A percentile compares a stretch with the other conserved stretches of the same genome.
Evolutionary conservation across 805 yeast species (phyloP).

Genomic region (Candida yuanshanica): DNA sequence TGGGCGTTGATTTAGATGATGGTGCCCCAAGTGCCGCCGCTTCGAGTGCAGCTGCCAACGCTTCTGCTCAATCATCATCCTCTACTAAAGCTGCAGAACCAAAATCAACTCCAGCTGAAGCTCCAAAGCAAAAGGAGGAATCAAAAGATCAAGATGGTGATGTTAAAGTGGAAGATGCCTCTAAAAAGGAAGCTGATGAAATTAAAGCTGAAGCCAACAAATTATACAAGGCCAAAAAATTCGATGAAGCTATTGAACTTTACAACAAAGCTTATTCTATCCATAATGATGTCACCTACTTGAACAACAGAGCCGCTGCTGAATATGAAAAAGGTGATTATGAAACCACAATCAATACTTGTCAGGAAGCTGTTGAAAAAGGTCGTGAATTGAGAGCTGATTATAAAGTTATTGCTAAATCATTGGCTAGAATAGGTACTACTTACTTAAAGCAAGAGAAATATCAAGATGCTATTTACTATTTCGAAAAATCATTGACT

Average conservation of each 20-base stretch:
- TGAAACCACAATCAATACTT: conserved; percentile 77
- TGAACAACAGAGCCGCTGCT: conserved; percentile 97
- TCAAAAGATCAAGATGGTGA: conserved; percentile 34
- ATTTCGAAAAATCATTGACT: conserved; percentile 84
- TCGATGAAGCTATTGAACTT: conserved; percentile 85
- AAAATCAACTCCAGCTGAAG: conserved; percentile 20
- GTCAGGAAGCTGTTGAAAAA: conserved; percentile 77
- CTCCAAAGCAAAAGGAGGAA: conserved; percentile 23
- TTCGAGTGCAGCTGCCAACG: conserved; percentile 19
- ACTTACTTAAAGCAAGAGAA: conserved; percentile 72
- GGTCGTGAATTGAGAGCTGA: conserved; percentile 90
- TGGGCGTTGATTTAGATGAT: conserved; percentile 70
- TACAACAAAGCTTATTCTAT: conserved; percentile 85
- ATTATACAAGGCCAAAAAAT: conserved; percentile 78
- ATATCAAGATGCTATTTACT: conserved; percentile 64
- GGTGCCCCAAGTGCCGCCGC: conserved; percentile 19
- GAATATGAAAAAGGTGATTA: conserved; percentile 93
- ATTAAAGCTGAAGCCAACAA: conserved; percentile 83
- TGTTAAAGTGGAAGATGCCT: conserved; percentile 19
- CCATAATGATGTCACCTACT: conserved; percentile 79
- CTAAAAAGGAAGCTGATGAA: conserved; percentile 52
- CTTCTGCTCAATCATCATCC: conserved; percentile 17
- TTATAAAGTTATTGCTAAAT: conserved; percentile 85
- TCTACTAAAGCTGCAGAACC: conserved; percentile 20
- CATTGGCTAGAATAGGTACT: conserved; percentile 88